phyloP scores from a whole-genome alignment of 306 rosid genomes.

The Vigna hirtella region DNA sequence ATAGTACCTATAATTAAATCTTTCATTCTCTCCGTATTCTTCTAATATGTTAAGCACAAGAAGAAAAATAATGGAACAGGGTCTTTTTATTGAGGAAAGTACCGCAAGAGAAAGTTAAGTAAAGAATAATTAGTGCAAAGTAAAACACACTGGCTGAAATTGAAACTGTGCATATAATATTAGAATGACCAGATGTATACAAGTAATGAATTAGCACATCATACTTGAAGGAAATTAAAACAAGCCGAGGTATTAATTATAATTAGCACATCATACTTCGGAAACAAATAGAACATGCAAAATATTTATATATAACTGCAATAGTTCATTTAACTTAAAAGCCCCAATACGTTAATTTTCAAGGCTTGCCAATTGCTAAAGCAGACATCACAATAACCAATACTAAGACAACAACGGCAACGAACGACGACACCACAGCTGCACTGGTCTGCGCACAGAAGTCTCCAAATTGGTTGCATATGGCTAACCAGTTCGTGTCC shows the following conservation, averaged over 20 bases:
- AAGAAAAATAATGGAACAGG: background rate
- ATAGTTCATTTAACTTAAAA: background rate
- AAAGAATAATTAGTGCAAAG: background rate
- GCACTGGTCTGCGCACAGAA: conserved; percentile 74
- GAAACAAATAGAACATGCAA: conserved; percentile 29
- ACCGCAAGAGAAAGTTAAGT: background rate
- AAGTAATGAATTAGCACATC: conserved; percentile 19
- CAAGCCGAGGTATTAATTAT: background rate
- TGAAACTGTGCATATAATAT: background rate
- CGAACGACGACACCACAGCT: conserved; percentile 74
- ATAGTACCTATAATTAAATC: background rate
- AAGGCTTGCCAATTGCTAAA: conserved; percentile 57
- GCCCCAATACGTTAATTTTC: background rate
- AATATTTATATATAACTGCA: background rate
- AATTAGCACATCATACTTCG: background rate
- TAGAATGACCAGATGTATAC: background rate
- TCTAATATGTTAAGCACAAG: background rate
- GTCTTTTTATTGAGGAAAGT: background rate
- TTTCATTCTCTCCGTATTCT: background rate
- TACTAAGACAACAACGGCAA: conserved; percentile 56
- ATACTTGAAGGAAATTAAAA: conserved; percentile 7
- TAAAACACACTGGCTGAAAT: background rate
- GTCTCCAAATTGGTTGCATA: conserved; percentile 79
- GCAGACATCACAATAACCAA: conserved; percentile 70
- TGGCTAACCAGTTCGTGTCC: conserved; percentile 83